Evolutionary conservation across 1,284 basidiomycete species (phyloP), one percentile per base, ranked within the genome.

Genomic region (Melampsora americana): DNA sequence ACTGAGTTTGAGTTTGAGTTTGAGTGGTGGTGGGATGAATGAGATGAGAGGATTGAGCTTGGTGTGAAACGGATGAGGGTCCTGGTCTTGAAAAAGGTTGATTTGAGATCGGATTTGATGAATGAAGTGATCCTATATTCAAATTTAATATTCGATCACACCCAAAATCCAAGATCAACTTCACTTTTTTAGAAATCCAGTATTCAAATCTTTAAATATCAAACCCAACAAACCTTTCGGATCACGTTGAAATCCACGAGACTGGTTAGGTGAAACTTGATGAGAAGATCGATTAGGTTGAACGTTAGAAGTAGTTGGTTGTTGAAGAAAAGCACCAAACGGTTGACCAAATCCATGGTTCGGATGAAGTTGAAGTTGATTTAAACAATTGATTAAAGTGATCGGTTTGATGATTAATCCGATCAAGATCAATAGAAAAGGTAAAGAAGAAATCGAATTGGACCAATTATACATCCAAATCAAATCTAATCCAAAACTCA

Each of bases 401-500:
- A 72, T 56, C 14, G 70, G 70, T 46, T 72, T 72, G 61, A 72
- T 72, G 4, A 72, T 66, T 16, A 72, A 50, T 2, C 70, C 70
- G 2, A 72, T 32, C 20, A 72, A 42, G n/a, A 72, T 72, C n/a
- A 72, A 28, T 39, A 65, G 16, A 30, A 72, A 72, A 18, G 70
- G 70, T 26, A 72, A 32, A 4, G n/a, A 32, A 12, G 61, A 53
- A 11, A 32, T 72, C 70, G 70, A 53, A 26, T 46, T 66, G 0
- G 70, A 65, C 60, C 62, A 65, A 35, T 72, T 48, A n/a, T 72
- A 72, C 44, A 72, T 64, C 70, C 70, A 72, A 7, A 72, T 35
- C 35, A 72, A 26, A 65, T 72, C 70, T 18, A 72, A 62, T 20
- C 64, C 28, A 39, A 39, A 44, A 0, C 28, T 53, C 1, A 56